Evolutionary conservation across 176 grass and related monocot genomes (phyloP), one percentile per base, ranked within the genome.

Genomic region (Oryza meridionalis): DNA sequence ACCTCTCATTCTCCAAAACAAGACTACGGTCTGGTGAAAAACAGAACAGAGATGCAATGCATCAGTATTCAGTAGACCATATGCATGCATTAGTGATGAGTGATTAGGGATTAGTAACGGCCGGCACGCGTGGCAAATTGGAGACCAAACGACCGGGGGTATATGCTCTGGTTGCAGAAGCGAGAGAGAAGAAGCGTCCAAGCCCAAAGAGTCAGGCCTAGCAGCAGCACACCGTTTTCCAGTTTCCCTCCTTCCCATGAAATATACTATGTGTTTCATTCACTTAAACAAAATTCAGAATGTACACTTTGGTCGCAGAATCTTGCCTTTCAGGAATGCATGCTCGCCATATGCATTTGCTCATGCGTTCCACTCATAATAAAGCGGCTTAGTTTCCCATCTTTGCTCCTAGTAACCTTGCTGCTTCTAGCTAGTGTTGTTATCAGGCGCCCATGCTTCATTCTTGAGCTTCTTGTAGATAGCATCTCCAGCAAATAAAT

Each of bases 261-360:
- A 58, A 58, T 58, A 58, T 58, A 55, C 51, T 7, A 55, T 17
- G 16, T 17, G 15, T 51, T 16, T 51, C 50, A 53, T 53, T 19
- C 50, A 53, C 15, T 6, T 53, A 53, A 53, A 53, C 50, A 53
- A 53, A 53, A 7, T 53, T 53, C 50, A 53, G 51, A 19, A 55
- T 58, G 53, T 58, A 58, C 53, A 15, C 53, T 58, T 58, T 58
- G 53, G 32, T 68, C 1, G 59, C 32, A 26, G 86, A 84, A 80
- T 84, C 75, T 84, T 74, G 12, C 69, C 69, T 69, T 69, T 69
- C 25, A 24, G 37, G 77, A 9, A 74, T 49, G 76, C 46, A 27
- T 79, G 62, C 69, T 67, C 7, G 53, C 35, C 58, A 73, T 67
- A 84, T 74, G n/a, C 69, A 68, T 67, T 32, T 42, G 42, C 26